phyloP scores from a whole-genome alignment of 352 stramenopile genomes.

The Phytophthora meadii region DNA sequence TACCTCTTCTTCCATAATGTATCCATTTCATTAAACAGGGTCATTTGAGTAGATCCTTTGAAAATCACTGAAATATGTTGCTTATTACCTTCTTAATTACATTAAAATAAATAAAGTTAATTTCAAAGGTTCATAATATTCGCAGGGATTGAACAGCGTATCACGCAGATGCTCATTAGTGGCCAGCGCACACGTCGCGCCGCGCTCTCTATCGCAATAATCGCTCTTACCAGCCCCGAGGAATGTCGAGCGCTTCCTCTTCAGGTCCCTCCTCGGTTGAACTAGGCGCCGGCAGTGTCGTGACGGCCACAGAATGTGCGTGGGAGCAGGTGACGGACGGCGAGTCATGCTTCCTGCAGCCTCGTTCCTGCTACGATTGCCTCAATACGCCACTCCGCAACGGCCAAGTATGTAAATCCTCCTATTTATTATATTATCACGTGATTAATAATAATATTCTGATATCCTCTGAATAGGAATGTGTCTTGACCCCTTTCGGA shows the following conservation, averaged over 20 bases:
- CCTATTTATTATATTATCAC: not conserved
- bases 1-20: too few species aligned
- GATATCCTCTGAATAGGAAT: conserved; percentile 32
- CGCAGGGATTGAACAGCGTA: conserved; percentile 3
- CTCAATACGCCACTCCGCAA: conserved; percentile 50
- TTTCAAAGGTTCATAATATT: not conserved
- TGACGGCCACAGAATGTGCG: conserved; percentile 47
- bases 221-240: not conserved
- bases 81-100: not conserved
- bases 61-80: not conserved
- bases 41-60: too few species aligned
- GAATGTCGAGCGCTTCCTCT: conserved; percentile 17
- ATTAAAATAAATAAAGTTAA: not conserved
- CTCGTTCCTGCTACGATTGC: conserved; percentile 67
- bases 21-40: too few species aligned
- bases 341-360: conserved; percentile 49
- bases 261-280: conserved; percentile 10
- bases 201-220: not conserved
- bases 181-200: not conserved
- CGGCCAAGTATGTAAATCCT: conserved; percentile 36
- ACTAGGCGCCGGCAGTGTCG: not conserved
- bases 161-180: conserved; percentile 4
- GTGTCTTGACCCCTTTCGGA: conserved; percentile 55
- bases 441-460: not conserved
- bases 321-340: conserved; percentile 42